Evolutionary conservation across 148 eudicot species (phyloP), one percentile per base, ranked within the genome.

Genomic region (Dysphania ambrosioides): DNA sequence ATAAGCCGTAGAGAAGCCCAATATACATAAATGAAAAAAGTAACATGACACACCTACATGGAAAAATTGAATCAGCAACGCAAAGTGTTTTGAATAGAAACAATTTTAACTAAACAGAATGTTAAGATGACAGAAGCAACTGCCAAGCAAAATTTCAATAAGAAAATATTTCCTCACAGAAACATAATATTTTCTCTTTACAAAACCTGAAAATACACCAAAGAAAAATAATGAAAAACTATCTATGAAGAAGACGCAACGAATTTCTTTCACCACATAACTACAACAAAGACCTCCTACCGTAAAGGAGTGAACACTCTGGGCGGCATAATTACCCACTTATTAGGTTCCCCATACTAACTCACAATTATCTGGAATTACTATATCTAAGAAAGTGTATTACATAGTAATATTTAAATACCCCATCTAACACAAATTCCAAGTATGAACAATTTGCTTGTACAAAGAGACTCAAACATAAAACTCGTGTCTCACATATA

Each of bases 1-100:
- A 82, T 73, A 93, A 72, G 31, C 92, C 91, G 77, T 93, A 88
- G 60, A 85, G 74, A 71, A 93, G 76, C 49, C 87, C 92, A 62
- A 86, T 47, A 83, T 91, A 88, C 59, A 82, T 29, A 10, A 80
- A 78, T 72, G 82, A 84, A 49, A 91, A 51, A 63, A 85, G 29
- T 55, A 81, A 72, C 23, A 66, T 79, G 55, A 82, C 68, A 66
- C 84, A 85, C 90, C 93, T 86, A 73, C 77, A 89, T 27, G 34
- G 76, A 15, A 58, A 51, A 53, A 79, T 57, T 30, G 34, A 57
- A 70, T 81, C 65, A 81, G 72, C 55, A 79, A 67, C 27, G 12
- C 47, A 5, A 23, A 47, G 4, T 23, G 34, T 15, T 21, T 58
- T 23, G 3, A 31, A 34, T 30, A 34, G 32, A 12, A 5, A 41